A percentile compares a stretch with the other conserved stretches of the same genome.
Conservation (phyloP, 768 basidiomycete species). For the Xerocomellus intermedius region DNA sequence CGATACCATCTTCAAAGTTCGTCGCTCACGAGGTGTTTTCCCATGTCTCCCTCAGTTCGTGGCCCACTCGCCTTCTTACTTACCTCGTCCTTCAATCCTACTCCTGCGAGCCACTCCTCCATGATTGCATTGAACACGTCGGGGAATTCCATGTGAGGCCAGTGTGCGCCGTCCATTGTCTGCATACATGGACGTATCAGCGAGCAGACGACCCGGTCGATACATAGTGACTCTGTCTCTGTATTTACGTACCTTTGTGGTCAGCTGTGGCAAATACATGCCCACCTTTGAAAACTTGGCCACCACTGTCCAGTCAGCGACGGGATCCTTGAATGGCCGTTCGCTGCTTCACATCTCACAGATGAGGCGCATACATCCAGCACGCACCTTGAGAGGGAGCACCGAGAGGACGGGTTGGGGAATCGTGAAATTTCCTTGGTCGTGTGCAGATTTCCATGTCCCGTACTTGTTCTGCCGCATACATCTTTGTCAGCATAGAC, state of each 20-base stretch:
- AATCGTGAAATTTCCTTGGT: conserved; percentile 45
- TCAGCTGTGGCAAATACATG: conserved; percentile 35
- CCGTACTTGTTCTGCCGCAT: conserved; percentile 37
- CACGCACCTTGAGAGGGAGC: conserved; percentile 38
- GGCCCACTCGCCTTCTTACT: not conserved
- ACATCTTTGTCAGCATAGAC: not conserved
- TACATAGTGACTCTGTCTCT: not conserved
- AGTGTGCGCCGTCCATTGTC: conserved; percentile 58
- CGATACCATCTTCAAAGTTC: conserved; percentile 15
- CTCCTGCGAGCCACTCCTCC: conserved; percentile 47
- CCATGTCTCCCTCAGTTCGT: not conserved
- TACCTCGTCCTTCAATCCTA: not conserved
- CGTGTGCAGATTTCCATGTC: conserved; percentile 37
- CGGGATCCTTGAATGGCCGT: conserved; percentile 36
- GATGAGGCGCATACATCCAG: not conserved
- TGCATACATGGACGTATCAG: conserved; percentile 34
- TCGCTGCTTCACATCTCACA: not conserved
- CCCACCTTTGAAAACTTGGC: conserved; percentile 27
- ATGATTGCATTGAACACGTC: conserved; percentile 49
- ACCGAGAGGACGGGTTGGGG: conserved; percentile 40
- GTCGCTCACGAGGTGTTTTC: not conserved
- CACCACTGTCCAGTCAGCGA: conserved; percentile 42
- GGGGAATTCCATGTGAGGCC: conserved; percentile 66
- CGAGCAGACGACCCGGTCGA: conserved; percentile 32
- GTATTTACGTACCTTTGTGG: conserved; percentile 32